phyloP scores from a whole-genome alignment of 371 early-diverging fungal species.

The Lichtheimia ornata region DNA sequence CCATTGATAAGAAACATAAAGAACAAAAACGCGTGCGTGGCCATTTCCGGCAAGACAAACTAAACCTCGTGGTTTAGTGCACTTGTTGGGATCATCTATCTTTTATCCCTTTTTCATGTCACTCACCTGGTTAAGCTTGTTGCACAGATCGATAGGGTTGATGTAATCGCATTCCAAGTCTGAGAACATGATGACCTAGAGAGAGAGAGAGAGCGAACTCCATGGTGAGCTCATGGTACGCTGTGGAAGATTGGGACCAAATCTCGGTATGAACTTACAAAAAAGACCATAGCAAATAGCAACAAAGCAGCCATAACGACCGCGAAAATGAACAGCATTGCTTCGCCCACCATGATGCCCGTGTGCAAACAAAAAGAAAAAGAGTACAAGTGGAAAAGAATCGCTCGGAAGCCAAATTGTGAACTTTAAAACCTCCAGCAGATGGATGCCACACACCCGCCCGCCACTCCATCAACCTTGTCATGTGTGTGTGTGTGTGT shows the following conservation, averaged over 20 bases:
- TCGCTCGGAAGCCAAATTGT: too few relatives aligned
- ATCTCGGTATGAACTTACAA: conserved; percentile 55
- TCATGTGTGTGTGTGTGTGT: too few relatives aligned
- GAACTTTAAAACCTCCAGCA: too few relatives aligned
- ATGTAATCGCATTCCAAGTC: conserved; percentile 97
- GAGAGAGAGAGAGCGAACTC: conserved; percentile 7
- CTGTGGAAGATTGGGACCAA: background rate
- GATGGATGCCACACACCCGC: too few relatives aligned
- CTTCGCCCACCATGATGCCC: conserved; percentile 65
- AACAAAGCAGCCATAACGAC: conserved; percentile 88
- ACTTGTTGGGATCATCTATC: background rate
- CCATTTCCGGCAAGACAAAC: conserved; percentile 94
- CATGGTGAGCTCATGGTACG: background rate
- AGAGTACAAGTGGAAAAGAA: too few relatives aligned
- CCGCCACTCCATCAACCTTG: too few relatives aligned
- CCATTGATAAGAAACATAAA: conserved; percentile 83
- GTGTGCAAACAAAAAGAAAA: too few relatives aligned
- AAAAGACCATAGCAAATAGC: conserved; percentile 93
- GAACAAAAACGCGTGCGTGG: conserved; percentile 80
- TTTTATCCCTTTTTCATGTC: background rate
- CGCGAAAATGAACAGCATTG: conserved; percentile 86
- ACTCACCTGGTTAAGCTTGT: conserved; percentile 89
- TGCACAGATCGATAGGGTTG: conserved; percentile 97
- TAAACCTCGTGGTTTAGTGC: conserved; percentile 25
- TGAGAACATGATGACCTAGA: conserved; percentile 89